Evolutionary conservation across 2,329 filamentous ascomycete genomes (phyloP).

Genomic region (Penicillium sp.): DNA sequence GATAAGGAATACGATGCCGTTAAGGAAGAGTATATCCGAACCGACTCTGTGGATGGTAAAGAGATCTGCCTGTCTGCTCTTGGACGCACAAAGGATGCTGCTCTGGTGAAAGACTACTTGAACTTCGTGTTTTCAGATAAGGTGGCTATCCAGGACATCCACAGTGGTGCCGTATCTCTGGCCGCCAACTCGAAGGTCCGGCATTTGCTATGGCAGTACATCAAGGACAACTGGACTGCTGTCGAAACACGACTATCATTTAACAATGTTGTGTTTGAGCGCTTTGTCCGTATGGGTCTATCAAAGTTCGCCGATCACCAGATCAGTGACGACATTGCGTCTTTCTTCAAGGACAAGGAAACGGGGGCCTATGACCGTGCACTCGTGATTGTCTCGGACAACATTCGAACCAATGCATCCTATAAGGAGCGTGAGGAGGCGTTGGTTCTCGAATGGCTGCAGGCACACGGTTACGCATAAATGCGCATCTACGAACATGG

Average conservation of each 20-base stretch:
- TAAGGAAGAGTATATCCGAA: slow-evolving; percentile 80
- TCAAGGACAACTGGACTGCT: slow-evolving; percentile 78
- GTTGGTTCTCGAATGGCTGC: slow-evolving; percentile 76
- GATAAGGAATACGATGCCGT: slow-evolving; percentile 70
- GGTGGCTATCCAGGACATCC: slow-evolving; percentile 85
- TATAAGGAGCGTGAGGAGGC: slow-evolving; percentile 77
- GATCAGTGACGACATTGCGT: slow-evolving; percentile 71
- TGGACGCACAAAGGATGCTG: slow-evolving; percentile 68
- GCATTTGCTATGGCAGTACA: slow-evolving; percentile 77
- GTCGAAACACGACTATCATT: slow-evolving; percentile 69
- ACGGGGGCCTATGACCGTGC: slow-evolving; percentile 83
- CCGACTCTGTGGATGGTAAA: slow-evolving; percentile 85
- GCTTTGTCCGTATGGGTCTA: slow-evolving; percentile 77
- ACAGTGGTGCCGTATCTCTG: slow-evolving; percentile 73
- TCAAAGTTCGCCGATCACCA: slow-evolving; percentile 73
- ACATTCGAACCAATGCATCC: slow-evolving; percentile 75
- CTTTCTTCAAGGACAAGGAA: slow-evolving; percentile 85
- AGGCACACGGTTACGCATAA: slow-evolving; percentile 57
- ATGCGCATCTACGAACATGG: neutral
- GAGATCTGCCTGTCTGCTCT: slow-evolving; percentile 78
- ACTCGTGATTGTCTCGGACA: slow-evolving; percentile 80
- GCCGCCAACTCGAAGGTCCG: slow-evolving; percentile 72
- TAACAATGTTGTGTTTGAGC: slow-evolving; percentile 86
- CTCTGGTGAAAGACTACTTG: slow-evolving; percentile 67
- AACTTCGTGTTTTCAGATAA: slow-evolving; percentile 76